Conservation (phyloP, 139 green algal genomes). For the Chlamydomonas sphaeroides region DNA sequence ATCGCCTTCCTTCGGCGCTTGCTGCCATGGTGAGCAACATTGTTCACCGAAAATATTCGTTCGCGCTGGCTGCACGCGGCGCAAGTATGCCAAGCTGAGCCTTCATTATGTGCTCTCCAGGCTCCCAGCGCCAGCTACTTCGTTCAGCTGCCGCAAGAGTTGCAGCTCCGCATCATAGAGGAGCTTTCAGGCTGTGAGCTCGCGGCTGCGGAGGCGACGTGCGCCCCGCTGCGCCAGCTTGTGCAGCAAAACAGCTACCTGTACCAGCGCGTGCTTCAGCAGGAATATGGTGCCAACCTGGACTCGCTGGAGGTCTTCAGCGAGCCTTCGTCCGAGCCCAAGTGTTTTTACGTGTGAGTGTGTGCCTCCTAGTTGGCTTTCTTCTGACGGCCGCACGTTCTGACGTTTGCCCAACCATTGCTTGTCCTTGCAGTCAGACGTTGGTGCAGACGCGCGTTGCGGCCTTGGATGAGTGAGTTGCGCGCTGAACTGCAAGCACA, state of each 20-base stretch:
- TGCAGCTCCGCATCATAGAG: conserved; percentile 21
- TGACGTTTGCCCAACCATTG: neutral
- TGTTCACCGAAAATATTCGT: no score
- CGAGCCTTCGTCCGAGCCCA: no score
- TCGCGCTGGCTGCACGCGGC: neutral
- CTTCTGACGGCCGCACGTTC: neutral
- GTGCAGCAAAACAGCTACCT: neutral
- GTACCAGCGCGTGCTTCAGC: neutral
- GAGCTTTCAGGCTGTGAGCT: neutral
- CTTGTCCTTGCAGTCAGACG: neutral
- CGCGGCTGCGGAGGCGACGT: neutral
- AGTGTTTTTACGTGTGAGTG: conserved; percentile 21
- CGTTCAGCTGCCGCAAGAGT: neutral
- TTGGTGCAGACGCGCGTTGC: conserved; percentile 1
- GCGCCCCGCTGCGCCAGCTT: neutral
- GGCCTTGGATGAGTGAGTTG: conserved; percentile 12
- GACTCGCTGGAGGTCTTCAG: neutral
- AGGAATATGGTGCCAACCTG: neutral
- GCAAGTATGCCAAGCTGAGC: no score
- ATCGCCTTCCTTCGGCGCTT: no score
- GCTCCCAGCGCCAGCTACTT: neutral
- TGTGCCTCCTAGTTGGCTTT: neutral
- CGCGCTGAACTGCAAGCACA: no score
- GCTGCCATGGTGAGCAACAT: no score
- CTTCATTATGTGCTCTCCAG: neutral